These are phyloP conservation scores for Biscogniauxia mediterranea DNA, from an alignment of 2,329 filamentous ascomycete genomes.

Conservation along the genomic window DNA sequence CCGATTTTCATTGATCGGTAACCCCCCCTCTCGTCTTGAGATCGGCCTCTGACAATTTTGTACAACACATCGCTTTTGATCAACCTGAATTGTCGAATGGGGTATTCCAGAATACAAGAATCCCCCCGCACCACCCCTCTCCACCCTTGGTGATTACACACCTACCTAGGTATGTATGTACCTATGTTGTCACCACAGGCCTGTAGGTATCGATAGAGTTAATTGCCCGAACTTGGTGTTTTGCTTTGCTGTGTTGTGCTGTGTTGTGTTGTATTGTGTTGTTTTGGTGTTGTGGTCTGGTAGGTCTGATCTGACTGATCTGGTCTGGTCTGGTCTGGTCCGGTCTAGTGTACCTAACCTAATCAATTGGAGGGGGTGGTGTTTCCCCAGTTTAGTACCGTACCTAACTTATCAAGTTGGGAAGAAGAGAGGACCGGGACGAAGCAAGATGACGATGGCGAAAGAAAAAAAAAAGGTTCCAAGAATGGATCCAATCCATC, in stretches of 20 bases:
- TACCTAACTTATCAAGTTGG: too few relatives aligned
- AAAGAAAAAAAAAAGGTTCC: neutral
- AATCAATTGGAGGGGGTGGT: neutral
- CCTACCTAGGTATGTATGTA: too few relatives aligned
- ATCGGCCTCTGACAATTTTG: constrained; percentile 21
- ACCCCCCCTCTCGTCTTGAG: constrained; percentile 18
- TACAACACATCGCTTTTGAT: constrained; percentile 24
- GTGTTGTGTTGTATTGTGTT: neutral
- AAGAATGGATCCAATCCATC: neutral
- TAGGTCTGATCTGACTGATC: too few relatives aligned
- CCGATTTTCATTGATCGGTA: neutral
- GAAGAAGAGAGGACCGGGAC: neutral
- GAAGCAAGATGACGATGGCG: neutral
- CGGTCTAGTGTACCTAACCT: too few relatives aligned
- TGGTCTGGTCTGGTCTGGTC: too few relatives aligned
- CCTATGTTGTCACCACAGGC: neutral
- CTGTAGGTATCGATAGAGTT: neutral
- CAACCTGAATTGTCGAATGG: constrained; percentile 5
- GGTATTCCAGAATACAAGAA: constrained; percentile 23
- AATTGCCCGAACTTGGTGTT: neutral
- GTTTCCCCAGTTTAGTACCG: neutral
- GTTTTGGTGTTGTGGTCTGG: too few relatives aligned
- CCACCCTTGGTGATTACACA: constrained; percentile 14
- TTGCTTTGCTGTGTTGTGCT: neutral
- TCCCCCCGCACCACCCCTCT: constrained; percentile 21